Evolutionary conservation across 1,284 basidiomycete species (phyloP), one percentile per base, ranked within the genome.

Genomic region (Boletellus deceptivus): DNA sequence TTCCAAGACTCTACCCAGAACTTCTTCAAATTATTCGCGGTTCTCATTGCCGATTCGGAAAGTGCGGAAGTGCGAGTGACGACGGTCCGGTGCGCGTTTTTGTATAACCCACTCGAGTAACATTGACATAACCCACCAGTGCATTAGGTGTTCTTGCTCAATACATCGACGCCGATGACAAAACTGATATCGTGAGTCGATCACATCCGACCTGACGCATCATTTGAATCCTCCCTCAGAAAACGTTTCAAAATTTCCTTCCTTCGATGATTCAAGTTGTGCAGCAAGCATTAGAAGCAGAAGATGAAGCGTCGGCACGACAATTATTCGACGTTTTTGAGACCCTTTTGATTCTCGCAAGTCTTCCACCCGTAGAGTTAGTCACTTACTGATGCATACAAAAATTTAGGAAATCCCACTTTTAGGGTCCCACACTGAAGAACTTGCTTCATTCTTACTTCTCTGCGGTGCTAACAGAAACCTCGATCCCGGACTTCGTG

Each of bases 251-350:
- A 78, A 74, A 74, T 14, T 82, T 97, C 45, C 82, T 99, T 38
- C 93, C 95, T 34, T 77, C 79, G 43, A 97, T 99, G 82, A 90
- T 99, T 51, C 79, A 83, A 54, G 94, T 98, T 43, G 86, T 98
- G 43, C 88, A 91, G 36, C 89, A 94, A 70, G 83, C 85, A 49
- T 82, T 99, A n/a, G 89, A 91, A 64, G 72, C 82, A 40, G 83
- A 79, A 40, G 88, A 98, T 66, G 91, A 93, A 65, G 79, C 81
- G 40, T 86, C 86, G 54, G 91, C 91, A 50, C 87, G 94, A 56
- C 86, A 96, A 64, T 79, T 95, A 31, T 97, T 98, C 63, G 97
- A 99, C 65, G 92, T 98, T 22, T 82, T 99, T 57, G 97, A 99
- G 76, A 96, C 93, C 1, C 83, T 99, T 49, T 82, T 98, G 47